Evolutionary conservation across 192 early-diverging fungal species (phyloP).

Genomic region (Backusella psychrophila): DNA sequence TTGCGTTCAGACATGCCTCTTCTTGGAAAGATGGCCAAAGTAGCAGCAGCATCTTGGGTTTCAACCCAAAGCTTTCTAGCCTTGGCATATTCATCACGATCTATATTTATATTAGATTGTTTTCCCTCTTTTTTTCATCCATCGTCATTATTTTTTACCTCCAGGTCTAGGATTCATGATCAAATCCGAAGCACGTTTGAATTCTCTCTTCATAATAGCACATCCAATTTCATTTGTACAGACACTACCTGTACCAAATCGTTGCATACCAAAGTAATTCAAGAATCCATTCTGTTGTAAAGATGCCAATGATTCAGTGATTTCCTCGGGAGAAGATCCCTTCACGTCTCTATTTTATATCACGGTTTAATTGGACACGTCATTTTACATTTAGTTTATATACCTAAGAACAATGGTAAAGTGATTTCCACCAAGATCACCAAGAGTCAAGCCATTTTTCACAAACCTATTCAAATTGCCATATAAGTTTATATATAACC

Average conservation of each 20-base stretch:
- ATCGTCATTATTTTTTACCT: slow-evolving; percentile 35
- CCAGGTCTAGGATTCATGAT: slow-evolving; percentile 82
- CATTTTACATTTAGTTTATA: not conserved
- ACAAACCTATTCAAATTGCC: slow-evolving; percentile 48
- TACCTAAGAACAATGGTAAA: slow-evolving; percentile 83
- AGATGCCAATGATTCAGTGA: slow-evolving; percentile 61
- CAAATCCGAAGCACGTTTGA: slow-evolving; percentile 70
- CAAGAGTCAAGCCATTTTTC: slow-evolving; percentile 64
- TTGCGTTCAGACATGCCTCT: slow-evolving; percentile 65
- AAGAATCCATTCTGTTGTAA: slow-evolving; percentile 81
- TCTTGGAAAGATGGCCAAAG: slow-evolving; percentile 66
- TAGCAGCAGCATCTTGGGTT: slow-evolving; percentile 55
- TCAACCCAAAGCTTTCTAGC: slow-evolving; percentile 73
- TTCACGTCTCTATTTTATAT: slow-evolving; percentile 41
- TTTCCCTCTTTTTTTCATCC: not conserved
- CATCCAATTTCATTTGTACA: slow-evolving; percentile 81
- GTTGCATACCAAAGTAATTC: slow-evolving; percentile 99
- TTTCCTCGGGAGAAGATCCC: slow-evolving; percentile 44
- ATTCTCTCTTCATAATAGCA: slow-evolving; percentile 69
- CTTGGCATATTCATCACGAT: slow-evolving; percentile 54
- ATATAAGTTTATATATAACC: slow-evolving; percentile 67
- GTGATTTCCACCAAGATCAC: slow-evolving; percentile 86
- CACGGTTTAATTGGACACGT: not conserved
- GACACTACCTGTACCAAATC: slow-evolving; percentile 87
- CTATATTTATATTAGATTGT: slow-evolving; percentile 32